Base-by-base conservation (phyloP, 2,329 filamentous ascomycete genomes). In the Fusarium siculi region DNA sequence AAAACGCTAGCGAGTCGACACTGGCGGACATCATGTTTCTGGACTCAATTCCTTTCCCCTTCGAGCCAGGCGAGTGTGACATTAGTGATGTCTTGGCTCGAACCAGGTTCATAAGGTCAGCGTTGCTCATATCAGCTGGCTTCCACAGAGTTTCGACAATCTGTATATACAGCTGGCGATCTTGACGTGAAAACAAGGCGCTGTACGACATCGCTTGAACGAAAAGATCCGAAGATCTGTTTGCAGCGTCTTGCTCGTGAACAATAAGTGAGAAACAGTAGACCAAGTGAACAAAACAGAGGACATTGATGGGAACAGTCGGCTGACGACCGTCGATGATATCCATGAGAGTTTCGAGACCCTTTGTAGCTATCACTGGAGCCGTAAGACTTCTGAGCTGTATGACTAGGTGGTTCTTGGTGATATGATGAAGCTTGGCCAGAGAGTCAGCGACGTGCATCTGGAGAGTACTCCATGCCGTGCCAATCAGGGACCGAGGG, bases 241-340 rank as follows among this genome's bases (percentile, higher is more conserved):
- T 66, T 16, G 74, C 54, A 9, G 83, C 79, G 36, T 84, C 82
- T 56, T 84, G 81, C 73, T 84, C 84, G 60, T 87, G 82, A 9
- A 87, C 74, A 19, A 86, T 81, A 15, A 87, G 72, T 8, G 84
- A 87, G 42, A 89, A 82, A 18, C 86, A 85, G 70, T 88, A 88
- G 30, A 86, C 80, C 25, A 89, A 70, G 62, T 89, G 87, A 37
- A 88, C 76, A 67, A 89, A 85, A 74, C 86, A 89, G 4, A 89
- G 74, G 5, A 84, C 82, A 34, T 86, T 82, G 34, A 86, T 73
- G 8, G 87, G 81, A 2, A 84, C 82, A 7, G 78, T 75, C 1
- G 81, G 77, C 11, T 79, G 77, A n/a, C 74, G 74, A 6, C 84
- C 85, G 28, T 81, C 78, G 1, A 88, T 70, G 9, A 87, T 79